Evolutionary conservation across 169 alveolate genomes (phyloP).

Genomic region (Cryptosporidium ryanae): DNA sequence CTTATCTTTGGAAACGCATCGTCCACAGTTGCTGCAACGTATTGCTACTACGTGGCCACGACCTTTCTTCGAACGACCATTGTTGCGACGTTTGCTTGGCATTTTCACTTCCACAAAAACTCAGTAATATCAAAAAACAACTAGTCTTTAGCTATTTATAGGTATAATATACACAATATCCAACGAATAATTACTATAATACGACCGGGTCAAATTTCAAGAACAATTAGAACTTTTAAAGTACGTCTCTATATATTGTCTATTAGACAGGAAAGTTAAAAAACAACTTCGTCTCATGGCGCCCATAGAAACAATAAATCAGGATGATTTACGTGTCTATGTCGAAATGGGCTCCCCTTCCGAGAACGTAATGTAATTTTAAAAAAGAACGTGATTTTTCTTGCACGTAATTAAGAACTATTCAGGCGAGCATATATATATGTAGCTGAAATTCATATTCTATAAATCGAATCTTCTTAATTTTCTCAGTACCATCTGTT

Average conservation of each 20-base stretch:
- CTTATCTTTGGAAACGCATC: slow-evolving; percentile 98
- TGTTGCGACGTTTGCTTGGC: slow-evolving; percentile 99
- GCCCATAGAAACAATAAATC: not conserved
- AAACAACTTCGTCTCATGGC: slow-evolving; percentile 40
- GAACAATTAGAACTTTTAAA: too few relatives aligned
- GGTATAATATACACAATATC: too few relatives aligned
- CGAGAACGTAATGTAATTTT: too few relatives aligned
- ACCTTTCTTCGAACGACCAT: slow-evolving; percentile 99
- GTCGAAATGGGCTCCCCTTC: too few relatives aligned
- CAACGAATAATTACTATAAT: too few relatives aligned
- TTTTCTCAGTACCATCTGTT: slow-evolving; percentile 2
- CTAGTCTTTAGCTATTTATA: not conserved
- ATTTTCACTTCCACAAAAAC: slow-evolving; percentile 78
- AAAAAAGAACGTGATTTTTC: too few relatives aligned
- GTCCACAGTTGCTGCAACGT: slow-evolving; percentile 98
- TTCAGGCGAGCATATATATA: too few relatives aligned
- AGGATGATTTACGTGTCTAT: not conserved
- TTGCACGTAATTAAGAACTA: too few relatives aligned
- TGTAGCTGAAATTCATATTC: too few relatives aligned
- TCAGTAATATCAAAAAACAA: not conserved
- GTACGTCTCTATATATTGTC: too few relatives aligned
- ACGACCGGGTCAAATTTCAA: too few relatives aligned
- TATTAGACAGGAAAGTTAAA: not conserved
- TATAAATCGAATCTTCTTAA: not conserved
- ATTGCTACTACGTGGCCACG: slow-evolving; percentile 97